Evolutionary conservation across 108 stramenopile species (phyloP), one percentile per base, ranked within the genome.

Genomic region (Cyclotella baltica): DNA sequence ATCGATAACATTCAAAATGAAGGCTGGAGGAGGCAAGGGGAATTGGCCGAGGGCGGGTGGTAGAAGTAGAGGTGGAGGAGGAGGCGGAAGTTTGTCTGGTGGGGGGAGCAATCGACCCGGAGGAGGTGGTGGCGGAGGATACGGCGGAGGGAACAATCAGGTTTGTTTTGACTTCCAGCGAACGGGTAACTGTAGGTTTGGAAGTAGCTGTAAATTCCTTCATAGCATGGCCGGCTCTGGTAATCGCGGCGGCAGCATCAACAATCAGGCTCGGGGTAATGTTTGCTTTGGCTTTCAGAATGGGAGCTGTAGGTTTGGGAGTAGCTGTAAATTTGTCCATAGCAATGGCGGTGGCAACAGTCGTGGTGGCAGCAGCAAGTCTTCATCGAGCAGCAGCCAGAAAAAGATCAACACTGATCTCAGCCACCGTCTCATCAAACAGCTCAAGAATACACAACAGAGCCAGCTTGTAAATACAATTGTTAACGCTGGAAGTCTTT

Each of bases 141-240:
- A 29, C n/a, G 22, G 15, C 22, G 37, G 19, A 3, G 19, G 13
- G 22, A 64, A 23, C 31, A 36, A 36, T n/a, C n/a, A n/a, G n/a
- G 35, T 74, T 31, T 80, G 78, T 33, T 73, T 58, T 29, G 72
- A 73, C 20, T 80, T 62, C 25, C 53, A 59, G 23, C 61, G 40
- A 9, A 58, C 55, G 16, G 78, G 78, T 43, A 57, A 30, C 27
- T 80, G 78, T 35, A 34, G 20, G 30, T 57, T 35, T 36, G 78
- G 78, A 29, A 48, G 52, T 33, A 80, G 33, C 46, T 80, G 78
- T 22, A 64, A 34, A 30, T 80, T 66, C 36, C 56, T 36, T 20
- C 78, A 80, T 72, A 61, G 71, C 46, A 59, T 19, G 31, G 31
- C 36, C 36, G 43, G 33, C 11, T 22, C 46, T 3, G 19, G 52